A percentile compares a stretch with the other conserved stretches of the same genome.
Evolutionary conservation across 2,329 filamentous ascomycete species (phyloP).

Genomic region (Fusarium longipes): DNA sequence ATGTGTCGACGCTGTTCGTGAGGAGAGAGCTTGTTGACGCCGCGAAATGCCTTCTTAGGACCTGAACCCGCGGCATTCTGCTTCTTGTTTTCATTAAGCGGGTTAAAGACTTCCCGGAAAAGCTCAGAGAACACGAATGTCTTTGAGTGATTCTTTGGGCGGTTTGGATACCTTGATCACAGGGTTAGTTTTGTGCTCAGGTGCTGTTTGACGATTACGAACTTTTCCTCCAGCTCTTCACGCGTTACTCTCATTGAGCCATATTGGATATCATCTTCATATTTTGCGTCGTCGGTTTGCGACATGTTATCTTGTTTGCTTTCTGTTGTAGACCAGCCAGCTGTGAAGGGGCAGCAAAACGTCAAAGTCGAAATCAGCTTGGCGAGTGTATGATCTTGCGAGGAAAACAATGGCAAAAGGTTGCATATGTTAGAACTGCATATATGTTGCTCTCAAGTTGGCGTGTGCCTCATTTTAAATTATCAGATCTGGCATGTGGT

Average conservation of each 20-base stretch:
- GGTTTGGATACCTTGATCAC: constrained; percentile 77
- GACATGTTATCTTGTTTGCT: constrained; percentile 14
- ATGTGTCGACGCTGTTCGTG: constrained; percentile 84
- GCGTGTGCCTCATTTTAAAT: background rate
- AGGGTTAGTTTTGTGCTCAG: constrained; percentile 32
- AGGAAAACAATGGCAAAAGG: background rate
- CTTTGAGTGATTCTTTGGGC: constrained; percentile 81
- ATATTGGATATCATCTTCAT: constrained; percentile 66
- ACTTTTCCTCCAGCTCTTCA: constrained; percentile 61
- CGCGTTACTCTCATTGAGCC: constrained; percentile 52
- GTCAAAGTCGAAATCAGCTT: background rate
- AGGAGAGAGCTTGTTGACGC: constrained; percentile 69
- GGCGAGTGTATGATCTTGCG: background rate
- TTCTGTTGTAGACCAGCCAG: constrained; percentile 17
- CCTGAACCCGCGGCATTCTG: constrained; percentile 70
- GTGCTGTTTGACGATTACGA: background rate
- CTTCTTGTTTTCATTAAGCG: constrained; percentile 80
- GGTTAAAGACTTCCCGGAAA: constrained; percentile 83
- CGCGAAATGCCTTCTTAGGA: constrained; percentile 69
- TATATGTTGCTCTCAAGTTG: background rate
- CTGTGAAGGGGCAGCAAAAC: background rate
- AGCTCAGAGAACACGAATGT: constrained; percentile 87
- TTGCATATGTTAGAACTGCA: background rate
- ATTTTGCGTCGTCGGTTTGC: constrained; percentile 53
- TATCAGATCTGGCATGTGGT: background rate